Evolutionary conservation across 352 stramenopile genomes (phyloP), one percentile per base, ranked within the genome.

Genomic region (Globisporangium heterothallicum): DNA sequence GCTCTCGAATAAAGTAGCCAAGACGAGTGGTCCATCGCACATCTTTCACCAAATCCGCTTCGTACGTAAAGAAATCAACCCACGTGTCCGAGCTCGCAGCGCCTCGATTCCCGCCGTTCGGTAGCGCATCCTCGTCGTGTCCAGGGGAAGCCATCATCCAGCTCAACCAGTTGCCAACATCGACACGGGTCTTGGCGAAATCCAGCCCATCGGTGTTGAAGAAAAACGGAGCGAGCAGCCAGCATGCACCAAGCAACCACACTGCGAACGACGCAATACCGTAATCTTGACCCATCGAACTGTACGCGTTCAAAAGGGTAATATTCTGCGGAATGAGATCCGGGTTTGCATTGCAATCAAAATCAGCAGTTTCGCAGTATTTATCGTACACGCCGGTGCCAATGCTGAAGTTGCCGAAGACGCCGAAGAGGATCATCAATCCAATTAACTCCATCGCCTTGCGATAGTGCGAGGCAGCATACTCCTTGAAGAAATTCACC

Each of bases 191-290:
- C 68, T 95, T 95, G 4, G 73, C 67, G 42, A 92, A 95, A 49
- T 95, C 85, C 47, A 95, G 68, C 2, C 83, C 82, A 47, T 92
- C 81, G 25, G 85, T 92, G 59, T 94, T 94, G 68, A 91, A 94
- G 47, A 95, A 72, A 59, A 95, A 94, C 4, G 85, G 85, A 1
- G 83, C 80, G 29, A 89, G 61, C 21, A 94, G 59, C 83, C 83
- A 95, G 43, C 74, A 89, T 9, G 70, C 66, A 6, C 81, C 81
- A 8, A 95, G 76, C 19, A 94, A 48, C 83, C 83, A 94, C 25
- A 95, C 81, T 5, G 85, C 79, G 55, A 94, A 95, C n/a, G 85
- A 94, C 35, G 81, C 79, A 24, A 94, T 81, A 4, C 85, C 83
- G 21, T 95, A 95, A 49, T 91, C 79, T 47, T 95, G 83, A 7